Percentiles rank a stretch among this genome's conserved stretches.
Evolutionary conservation across 345 rosid genomes (phyloP).

Genomic region (Gossypium bickii): DNA sequence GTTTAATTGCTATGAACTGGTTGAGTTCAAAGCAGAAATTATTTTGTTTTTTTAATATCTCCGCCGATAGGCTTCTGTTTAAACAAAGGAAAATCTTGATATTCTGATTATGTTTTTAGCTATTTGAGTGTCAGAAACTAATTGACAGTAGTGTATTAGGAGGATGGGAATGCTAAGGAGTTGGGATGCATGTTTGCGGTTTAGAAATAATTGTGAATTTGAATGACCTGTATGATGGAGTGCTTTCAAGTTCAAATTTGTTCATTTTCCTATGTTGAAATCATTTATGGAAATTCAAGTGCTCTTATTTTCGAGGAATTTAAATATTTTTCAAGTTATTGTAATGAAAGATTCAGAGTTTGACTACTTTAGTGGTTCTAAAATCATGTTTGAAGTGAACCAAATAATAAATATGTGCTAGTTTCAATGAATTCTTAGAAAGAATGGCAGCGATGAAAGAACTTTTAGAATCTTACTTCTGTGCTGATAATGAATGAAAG

Average conservation of each 20-base stretch:
- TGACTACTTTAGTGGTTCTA: neutral
- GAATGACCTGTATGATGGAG: neutral
- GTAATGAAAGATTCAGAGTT: neutral
- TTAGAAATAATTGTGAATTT: neutral
- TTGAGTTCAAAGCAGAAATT: neutral
- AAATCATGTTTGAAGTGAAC: neutral
- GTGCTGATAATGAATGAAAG: neutral
- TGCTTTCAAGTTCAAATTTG: neutral
- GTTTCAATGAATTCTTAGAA: neutral
- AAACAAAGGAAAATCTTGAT: neutral
- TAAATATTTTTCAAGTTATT: neutral
- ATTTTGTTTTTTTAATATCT: neutral
- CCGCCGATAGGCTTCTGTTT: neutral
- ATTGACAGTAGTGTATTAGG: neutral
- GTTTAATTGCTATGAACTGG: neutral
- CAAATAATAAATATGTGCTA: neutral
- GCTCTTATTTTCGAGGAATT: neutral
- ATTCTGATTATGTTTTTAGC: neutral
- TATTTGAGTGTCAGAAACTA: neutral
- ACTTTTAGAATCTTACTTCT: neutral
- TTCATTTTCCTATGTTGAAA: neutral
- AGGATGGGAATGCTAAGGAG: neutral
- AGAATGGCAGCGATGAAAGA: neutral
- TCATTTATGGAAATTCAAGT: neutral
- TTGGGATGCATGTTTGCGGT: neutral